These are phyloP conservation scores for Tylopilus vinaceipallidus DNA, from an alignment of 768 basidiomycete species.

Conservation along the genomic window DNA sequence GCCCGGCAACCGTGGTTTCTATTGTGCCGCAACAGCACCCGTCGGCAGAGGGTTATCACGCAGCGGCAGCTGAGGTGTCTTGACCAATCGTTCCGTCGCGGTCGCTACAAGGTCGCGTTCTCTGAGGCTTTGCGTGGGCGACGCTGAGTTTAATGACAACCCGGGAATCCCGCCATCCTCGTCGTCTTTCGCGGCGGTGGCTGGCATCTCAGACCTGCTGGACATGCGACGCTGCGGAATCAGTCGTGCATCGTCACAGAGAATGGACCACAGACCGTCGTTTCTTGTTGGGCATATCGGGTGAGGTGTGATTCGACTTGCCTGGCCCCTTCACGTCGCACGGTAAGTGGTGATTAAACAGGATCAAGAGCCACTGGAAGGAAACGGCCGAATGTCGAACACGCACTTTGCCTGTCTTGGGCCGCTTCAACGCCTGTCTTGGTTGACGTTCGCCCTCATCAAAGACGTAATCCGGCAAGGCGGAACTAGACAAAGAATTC, in stretches of 20 bases:
- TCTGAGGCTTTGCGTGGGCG: conserved; percentile 35
- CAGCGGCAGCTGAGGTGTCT: conserved; percentile 59
- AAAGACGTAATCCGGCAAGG: conserved; percentile 79
- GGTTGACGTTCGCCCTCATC: conserved; percentile 79
- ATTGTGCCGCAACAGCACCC: conserved; percentile 36
- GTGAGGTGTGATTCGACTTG: conserved; percentile 60
- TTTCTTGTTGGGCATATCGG: conserved; percentile 78
- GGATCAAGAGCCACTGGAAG: conserved; percentile 11
- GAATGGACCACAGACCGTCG: conserved; percentile 60
- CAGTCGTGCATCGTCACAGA: conserved; percentile 18
- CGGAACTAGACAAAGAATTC: conserved; percentile 46
- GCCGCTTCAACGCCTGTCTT: conserved; percentile 68
- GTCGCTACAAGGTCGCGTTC: conserved; percentile 39
- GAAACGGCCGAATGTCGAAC: conserved; percentile 13
- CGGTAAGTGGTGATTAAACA: conserved; percentile 26
- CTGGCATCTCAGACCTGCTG: conserved; percentile 41
- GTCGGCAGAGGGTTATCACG: conserved; percentile 55
- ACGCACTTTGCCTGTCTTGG: conserved; percentile 60
- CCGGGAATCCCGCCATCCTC: conserved; percentile 39
- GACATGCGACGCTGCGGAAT: conserved; percentile 31
- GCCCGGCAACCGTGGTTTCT: no score
- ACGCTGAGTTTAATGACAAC: conserved; percentile 29
- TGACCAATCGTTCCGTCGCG: conserved; percentile 46
- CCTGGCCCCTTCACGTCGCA: conserved; percentile 50
- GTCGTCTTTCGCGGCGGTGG: conserved; percentile 34